Percentiles rank a stretch among this genome's conserved stretches.
Evolutionary conservation across 768 basidiomycete species (phyloP).

Genomic region (Plicaturopsis crispa): DNA sequence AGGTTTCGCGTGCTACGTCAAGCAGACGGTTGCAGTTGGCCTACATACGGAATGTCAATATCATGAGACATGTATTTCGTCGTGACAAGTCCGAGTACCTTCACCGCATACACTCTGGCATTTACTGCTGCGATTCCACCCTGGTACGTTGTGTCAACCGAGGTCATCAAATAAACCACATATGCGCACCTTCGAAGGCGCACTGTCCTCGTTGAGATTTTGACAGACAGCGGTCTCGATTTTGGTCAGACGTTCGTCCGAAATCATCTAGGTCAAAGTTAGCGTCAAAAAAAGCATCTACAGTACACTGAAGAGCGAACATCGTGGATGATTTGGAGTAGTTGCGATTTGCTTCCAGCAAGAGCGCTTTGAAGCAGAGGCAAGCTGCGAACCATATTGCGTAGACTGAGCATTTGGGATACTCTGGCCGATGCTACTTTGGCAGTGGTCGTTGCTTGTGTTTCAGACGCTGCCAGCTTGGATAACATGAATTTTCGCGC

Average conservation of each 20-base stretch:
- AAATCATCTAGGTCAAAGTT: constrained; percentile 47
- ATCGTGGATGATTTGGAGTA: constrained; percentile 55
- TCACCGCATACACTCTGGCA: constrained; percentile 85
- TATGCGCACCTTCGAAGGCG: constrained; percentile 46
- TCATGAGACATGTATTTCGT: background rate
- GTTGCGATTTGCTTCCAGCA: constrained; percentile 42
- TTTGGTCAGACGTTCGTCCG: constrained; percentile 58
- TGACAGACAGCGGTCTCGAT: constrained; percentile 54
- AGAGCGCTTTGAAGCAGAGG: constrained; percentile 60
- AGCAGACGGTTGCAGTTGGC: constrained; percentile 78
- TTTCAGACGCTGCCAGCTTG: constrained; percentile 66
- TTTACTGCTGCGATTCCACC: constrained; percentile 70
- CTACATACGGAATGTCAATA: constrained; percentile 19
- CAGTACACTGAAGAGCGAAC: constrained; percentile 26
- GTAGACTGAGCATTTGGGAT: constrained; percentile 72
- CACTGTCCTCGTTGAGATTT: constrained; percentile 68
- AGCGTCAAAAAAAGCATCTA: background rate
- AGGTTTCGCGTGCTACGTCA: constrained; percentile 93
- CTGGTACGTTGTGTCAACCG: constrained; percentile 24
- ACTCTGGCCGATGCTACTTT: constrained; percentile 66
- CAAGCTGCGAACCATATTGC: constrained; percentile 61
- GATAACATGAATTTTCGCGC: background rate
- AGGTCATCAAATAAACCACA: background rate
- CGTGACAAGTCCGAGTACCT: constrained; percentile 26
- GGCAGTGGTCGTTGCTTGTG: constrained; percentile 40